Base-by-base conservation (phyloP, 345 rosid genomes). In the Pugionium cornutum region DNA sequence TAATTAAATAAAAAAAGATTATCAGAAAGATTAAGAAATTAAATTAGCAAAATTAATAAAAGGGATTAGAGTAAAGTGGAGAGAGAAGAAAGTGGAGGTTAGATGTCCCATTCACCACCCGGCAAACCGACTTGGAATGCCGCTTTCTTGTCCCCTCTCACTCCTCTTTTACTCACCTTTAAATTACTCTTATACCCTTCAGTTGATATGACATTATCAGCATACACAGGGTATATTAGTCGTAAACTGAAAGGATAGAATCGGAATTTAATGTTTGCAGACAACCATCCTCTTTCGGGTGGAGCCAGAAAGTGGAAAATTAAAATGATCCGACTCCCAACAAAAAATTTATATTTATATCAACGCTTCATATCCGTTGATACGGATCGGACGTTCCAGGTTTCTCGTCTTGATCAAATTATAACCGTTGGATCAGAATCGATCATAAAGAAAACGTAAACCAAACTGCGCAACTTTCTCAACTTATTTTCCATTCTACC, bases 61-160 rank as follows among this genome's bases (percentile, higher is more conserved):
- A 4, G 3, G 25, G 41, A 40, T 3, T 33, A 32, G 18, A 58
- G 6, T 39, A 73, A 48, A 59, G 59, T 53, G 11, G 65, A 64
- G 70, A 53, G 63, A 70, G 67, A 70, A 58, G 41, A 62, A n/a
- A 63, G 69, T 55, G 76, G 73, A 67, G 42, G 79, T 76, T 76
- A 67, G 70, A 72, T 71, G 79, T 76, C 76, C 46, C 74, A 66
- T 64, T 76, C 79, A 72, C 45, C 73, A 66, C 73, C 76, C 79
- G 79, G 74, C 79, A 76, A 76, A 66, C 65, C 60, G 76, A 66
- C 59, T 76, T 67, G 77, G 69, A 39, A 48, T 76, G 79, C 79
- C 77, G 79, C 76, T 70, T 76, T 76, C 76, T 34, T 72, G 79
- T 72, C 73, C 70, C 79, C 79, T 66, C 67, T 64, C 55, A 6